phyloP scores from a whole-genome alignment of 305 asterid species.

The Fraxinus dipetala region DNA sequence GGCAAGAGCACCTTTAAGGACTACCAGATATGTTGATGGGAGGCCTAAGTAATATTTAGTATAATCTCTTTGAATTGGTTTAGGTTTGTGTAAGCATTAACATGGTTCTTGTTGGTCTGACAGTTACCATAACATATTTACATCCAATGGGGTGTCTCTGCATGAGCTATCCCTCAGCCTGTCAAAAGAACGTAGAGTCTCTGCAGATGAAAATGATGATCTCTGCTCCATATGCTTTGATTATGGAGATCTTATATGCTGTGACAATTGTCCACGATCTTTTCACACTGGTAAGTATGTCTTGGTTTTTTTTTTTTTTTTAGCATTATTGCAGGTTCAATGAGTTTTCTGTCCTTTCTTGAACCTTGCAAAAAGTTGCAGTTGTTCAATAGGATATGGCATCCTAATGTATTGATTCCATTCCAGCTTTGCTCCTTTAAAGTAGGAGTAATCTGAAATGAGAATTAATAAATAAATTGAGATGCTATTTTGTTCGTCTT shows the following conservation, averaged over 20 bases:
- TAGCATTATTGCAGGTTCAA: slow-evolving; percentile 9
- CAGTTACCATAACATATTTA: slow-evolving; percentile 80
- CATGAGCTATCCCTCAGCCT: slow-evolving; percentile 66
- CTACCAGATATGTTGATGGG: neutral
- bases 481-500: slow-evolving; percentile 4
- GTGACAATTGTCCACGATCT: slow-evolving; percentile 87
- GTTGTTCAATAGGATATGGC: neutral
- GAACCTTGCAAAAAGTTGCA: neutral
- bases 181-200: slow-evolving; percentile 39
- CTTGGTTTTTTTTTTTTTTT: neutral
- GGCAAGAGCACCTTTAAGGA: slow-evolving; percentile 1
- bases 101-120: slow-evolving; percentile 27
- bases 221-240: slow-evolving; percentile 72
- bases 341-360: slow-evolving; percentile 1
- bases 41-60: slow-evolving; percentile 3
- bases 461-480: neutral
- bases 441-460: neutral
- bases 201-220: slow-evolving; percentile 71
- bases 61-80: slow-evolving; percentile 4
- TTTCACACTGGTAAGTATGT: slow-evolving; percentile 64
- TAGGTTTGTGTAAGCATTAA: slow-evolving; percentile 7
- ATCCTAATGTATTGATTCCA: neutral
- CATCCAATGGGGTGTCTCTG: slow-evolving; percentile 73
- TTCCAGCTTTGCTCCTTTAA: slow-evolving; percentile 11
- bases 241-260: slow-evolving; percentile 80